Conservation (phyloP, 2,329 filamentous ascomycete genomes). For the Rosellinia necatrix region DNA sequence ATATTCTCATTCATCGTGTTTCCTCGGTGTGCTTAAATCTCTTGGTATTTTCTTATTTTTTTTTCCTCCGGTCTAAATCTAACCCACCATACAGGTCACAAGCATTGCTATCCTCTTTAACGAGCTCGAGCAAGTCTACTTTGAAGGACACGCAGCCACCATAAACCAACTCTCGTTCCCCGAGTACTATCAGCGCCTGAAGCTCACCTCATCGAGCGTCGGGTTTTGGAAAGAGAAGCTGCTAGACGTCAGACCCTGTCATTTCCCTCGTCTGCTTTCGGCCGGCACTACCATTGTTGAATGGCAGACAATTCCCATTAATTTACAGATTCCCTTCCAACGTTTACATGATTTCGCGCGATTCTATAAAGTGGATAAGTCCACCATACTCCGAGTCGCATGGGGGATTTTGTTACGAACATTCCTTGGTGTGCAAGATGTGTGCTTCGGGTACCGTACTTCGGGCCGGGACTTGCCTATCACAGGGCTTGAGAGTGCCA, state of each 20-base stretch:
- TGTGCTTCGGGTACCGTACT: slow-evolving; percentile 60
- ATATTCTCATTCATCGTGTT: not conserved
- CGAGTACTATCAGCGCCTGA: slow-evolving; percentile 47
- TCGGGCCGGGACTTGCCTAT: slow-evolving; percentile 51
- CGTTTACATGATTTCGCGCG: slow-evolving; percentile 51
- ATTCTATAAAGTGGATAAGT: slow-evolving; percentile 48
- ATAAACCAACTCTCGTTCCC: slow-evolving; percentile 43
- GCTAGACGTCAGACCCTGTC: slow-evolving; percentile 46
- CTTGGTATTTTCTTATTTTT: not conserved
- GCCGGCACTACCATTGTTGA: slow-evolving; percentile 29
- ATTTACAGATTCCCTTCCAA: slow-evolving; percentile 47
- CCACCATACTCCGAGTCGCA: slow-evolving; percentile 60
- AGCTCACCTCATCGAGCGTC: slow-evolving; percentile 43
- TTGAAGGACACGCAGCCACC: slow-evolving; percentile 43
- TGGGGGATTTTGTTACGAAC: slow-evolving; percentile 63
- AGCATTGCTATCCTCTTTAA: slow-evolving; percentile 53
- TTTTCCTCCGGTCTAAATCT: not conserved
- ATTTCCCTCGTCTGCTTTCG: slow-evolving; percentile 49
- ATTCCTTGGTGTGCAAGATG: slow-evolving; percentile 56
- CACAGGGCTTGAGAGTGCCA: slow-evolving; percentile 46
- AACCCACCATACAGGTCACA: slow-evolving; percentile 30
- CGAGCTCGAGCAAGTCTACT: slow-evolving; percentile 53
- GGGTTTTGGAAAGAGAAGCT: slow-evolving; percentile 54
- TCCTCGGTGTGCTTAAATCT: not conserved
- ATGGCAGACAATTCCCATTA: slow-evolving; percentile 45